Evolutionary conservation across 371 early-diverging fungal genomes (phyloP).

Genomic region (Phascolomyces articulosus): DNA sequence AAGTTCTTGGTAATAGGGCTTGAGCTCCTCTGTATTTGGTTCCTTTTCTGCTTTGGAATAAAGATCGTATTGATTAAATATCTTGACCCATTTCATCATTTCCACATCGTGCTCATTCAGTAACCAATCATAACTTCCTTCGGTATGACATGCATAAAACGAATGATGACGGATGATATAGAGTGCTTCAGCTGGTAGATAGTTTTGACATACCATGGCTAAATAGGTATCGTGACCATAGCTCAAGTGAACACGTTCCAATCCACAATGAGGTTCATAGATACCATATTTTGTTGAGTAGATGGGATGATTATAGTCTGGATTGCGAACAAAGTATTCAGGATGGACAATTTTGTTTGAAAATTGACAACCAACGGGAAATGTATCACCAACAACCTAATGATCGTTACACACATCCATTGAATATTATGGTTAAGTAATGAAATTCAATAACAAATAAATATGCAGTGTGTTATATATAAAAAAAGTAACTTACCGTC

Average conservation of each 20-base stretch:
- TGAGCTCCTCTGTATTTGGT: slow-evolving; percentile 39
- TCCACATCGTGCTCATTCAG: slow-evolving; percentile 47
- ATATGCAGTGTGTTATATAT: background rate
- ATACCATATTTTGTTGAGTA: slow-evolving; percentile 53
- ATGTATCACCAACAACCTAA: slow-evolving; percentile 14
- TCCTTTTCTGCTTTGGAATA: slow-evolving; percentile 56
- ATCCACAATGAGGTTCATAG: slow-evolving; percentile 54
- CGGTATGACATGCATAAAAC: slow-evolving; percentile 58
- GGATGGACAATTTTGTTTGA: slow-evolving; percentile 49
- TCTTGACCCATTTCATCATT: slow-evolving; percentile 56
- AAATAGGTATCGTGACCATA: slow-evolving; percentile 68
- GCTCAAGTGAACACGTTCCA: slow-evolving; percentile 50
- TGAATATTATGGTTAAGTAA: too few species aligned
- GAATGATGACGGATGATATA: slow-evolving; percentile 61
- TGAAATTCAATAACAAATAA: background rate
- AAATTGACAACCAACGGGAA: slow-evolving; percentile 22
- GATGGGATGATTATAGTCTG: slow-evolving; percentile 37
- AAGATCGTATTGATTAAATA: slow-evolving; percentile 62
- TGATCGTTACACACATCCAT: too few species aligned
- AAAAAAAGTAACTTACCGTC: slow-evolving; percentile 33
- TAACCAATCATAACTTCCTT: slow-evolving; percentile 48
- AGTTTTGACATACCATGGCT: slow-evolving; percentile 50
- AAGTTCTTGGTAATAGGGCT: slow-evolving; percentile 49
- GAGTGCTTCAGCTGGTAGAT: slow-evolving; percentile 49
- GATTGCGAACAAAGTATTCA: slow-evolving; percentile 45